phyloP scores from a whole-genome alignment of 2,329 filamentous ascomycete genomes.

The Elsinoe batatas region DNA sequence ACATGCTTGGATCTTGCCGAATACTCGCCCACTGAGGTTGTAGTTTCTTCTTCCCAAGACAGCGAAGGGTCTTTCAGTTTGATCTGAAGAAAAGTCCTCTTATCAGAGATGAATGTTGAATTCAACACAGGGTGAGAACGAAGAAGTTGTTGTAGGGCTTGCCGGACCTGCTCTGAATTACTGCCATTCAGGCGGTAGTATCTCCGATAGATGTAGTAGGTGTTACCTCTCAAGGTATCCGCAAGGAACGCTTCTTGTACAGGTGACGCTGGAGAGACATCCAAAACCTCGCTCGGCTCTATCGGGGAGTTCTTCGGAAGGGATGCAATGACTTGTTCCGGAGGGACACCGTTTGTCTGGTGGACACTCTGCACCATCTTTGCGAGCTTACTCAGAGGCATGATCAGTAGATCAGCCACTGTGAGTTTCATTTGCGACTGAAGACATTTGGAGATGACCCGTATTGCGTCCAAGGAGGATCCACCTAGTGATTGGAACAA shows the following conservation, averaged over 20 bases:
- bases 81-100: not conserved
- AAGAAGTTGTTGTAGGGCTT: not conserved
- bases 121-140: not conserved
- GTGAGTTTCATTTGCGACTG: not conserved
- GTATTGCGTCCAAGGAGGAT: not conserved
- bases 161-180: not conserved
- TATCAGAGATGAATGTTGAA: not conserved
- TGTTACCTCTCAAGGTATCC: not conserved
- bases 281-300: not conserved
- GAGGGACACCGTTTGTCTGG: constrained; percentile 1
- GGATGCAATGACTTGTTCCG: not conserved
- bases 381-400: not conserved
- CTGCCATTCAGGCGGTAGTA: not conserved
- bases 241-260: not conserved
- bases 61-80: not conserved
- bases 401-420: not conserved
- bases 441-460: not conserved
- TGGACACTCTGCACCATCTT: not conserved
- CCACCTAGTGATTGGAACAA: not conserved
- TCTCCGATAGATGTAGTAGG: not conserved
- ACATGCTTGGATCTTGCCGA: not conserved
- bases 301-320: not conserved
- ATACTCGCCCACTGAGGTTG: not conserved
- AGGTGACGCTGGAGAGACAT: not conserved
- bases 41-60: not conserved